phyloP scores from a whole-genome alignment of 1,284 basidiomycete genomes.

The Fistulinella cinereoalba region DNA sequence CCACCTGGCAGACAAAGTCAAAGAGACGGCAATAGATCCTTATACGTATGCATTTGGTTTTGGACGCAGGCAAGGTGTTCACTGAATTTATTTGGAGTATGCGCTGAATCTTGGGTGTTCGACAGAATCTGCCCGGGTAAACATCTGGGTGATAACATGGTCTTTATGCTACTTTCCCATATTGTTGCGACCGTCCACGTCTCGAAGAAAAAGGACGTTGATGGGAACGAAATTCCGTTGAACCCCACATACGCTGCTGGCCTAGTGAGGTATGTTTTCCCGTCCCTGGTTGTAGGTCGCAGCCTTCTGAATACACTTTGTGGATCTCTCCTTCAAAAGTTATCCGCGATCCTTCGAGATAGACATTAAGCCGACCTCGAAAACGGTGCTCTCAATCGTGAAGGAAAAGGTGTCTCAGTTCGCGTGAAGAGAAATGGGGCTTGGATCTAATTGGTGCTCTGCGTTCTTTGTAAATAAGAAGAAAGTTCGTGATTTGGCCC shows the following conservation, averaged over 20 bases:
- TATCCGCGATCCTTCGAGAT: conserved; percentile 4
- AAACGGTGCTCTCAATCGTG: conserved; percentile 1
- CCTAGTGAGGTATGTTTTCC: conserved; percentile 15
- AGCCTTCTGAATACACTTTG: neutral
- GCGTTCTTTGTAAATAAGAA: too few relatives aligned
- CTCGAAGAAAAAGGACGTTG: conserved; percentile 9
- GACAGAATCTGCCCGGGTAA: conserved; percentile 21
- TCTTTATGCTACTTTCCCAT: conserved; percentile 18
- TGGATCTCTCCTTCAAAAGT: conserved; percentile 1
- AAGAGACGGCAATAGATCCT: conserved; percentile 14
- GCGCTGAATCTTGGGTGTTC: neutral
- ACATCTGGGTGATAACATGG: conserved; percentile 16
- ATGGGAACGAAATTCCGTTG: conserved; percentile 9
- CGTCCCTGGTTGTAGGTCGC: too few relatives aligned
- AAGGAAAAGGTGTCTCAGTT: conserved; percentile 4
- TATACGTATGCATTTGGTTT: conserved; percentile 19
- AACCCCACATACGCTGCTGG: conserved; percentile 8
- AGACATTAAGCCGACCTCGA: conserved; percentile 11
- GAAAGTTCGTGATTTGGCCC: too few relatives aligned
- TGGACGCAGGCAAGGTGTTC: conserved; percentile 12
- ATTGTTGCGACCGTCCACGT: conserved; percentile 17
- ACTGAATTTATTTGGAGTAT: neutral
- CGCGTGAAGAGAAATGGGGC: too few relatives aligned
- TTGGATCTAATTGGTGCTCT: too few relatives aligned
- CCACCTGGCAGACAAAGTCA: conserved; percentile 5